phyloP scores from a whole-genome alignment of 495 filamentous ascomycete species.

The Daldinia caldariorum region DNA sequence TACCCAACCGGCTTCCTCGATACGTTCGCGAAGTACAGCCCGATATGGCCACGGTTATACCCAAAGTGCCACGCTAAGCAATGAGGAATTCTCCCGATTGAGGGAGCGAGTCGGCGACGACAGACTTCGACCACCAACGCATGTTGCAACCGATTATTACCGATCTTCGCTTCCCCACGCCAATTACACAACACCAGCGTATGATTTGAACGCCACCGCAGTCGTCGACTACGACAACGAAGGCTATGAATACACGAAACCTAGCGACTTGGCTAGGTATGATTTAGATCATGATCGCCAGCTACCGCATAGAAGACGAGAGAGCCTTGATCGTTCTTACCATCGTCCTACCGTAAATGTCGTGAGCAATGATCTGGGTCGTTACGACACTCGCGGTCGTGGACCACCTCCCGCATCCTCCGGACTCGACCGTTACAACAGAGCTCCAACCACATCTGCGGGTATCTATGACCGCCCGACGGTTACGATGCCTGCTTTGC shows the following conservation, averaged over 20 bases:
- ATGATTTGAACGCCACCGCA: conserved; percentile 45
- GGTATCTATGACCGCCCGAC: conserved; percentile 58
- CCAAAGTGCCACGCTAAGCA: conserved; percentile 52
- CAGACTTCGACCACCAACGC: conserved; percentile 45
- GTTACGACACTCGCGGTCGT: conserved; percentile 57
- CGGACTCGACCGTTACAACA: conserved; percentile 68
- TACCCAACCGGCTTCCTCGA: conserved; percentile 61
- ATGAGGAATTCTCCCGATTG: conserved; percentile 57
- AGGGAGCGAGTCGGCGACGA: conserved; percentile 57
- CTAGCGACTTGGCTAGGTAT: conserved; percentile 72
- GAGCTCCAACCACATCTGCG: conserved; percentile 42
- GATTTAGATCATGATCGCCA: conserved; percentile 64
- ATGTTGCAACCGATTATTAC: conserved; percentile 50
- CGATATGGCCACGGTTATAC: conserved; percentile 44
- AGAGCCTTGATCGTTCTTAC: conserved; percentile 63
- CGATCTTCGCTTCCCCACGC: conserved; percentile 50
- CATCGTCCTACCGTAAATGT: conserved; percentile 73
- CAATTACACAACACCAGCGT: conserved; percentile 45
- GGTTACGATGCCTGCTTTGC: conserved; percentile 55
- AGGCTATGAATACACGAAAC: conserved; percentile 77
- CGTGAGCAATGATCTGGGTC: conserved; percentile 63
- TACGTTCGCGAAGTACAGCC: conserved; percentile 49
- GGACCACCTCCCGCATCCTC: conserved; percentile 70
- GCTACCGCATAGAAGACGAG: conserved; percentile 55
- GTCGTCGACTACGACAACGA: conserved; percentile 71